phyloP scores from a whole-genome alignment of 148 eudicot species.

The Mesembryanthemum crystallinum region DNA sequence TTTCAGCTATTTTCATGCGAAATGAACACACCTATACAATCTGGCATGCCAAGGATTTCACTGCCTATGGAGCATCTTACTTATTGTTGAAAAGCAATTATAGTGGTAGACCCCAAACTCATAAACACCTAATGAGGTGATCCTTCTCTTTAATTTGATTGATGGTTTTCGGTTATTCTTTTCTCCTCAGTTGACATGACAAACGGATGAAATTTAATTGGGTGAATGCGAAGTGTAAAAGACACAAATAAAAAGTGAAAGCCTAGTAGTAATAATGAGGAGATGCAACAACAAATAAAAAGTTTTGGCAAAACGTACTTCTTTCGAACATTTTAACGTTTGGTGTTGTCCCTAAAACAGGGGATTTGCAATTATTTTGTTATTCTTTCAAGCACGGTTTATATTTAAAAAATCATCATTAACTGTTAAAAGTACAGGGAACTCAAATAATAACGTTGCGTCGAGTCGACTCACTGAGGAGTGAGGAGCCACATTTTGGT shows the following conservation, averaged over 20 bases:
- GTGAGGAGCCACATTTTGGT: too few species aligned
- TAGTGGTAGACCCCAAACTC: neutral
- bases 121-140: neutral
- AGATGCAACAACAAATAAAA: neutral
- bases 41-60: neutral
- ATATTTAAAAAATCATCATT: too few species aligned
- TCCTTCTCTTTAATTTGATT: neutral
- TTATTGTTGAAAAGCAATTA: too few species aligned
- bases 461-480: neutral
- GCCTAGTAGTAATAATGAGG: neutral
- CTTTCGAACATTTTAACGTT: neutral
- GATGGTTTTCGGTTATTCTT: neutral
- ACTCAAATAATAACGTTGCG: too few species aligned
- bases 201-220: neutral
- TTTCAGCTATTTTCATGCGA: too few species aligned
- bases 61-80: too few species aligned
- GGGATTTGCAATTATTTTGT: neutral
- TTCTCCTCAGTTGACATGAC: neutral
- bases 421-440: neutral
- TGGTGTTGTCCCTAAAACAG: neutral
- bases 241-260: neutral
- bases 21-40: too few species aligned
- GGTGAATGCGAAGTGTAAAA: neutral
- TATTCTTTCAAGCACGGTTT: neutral
- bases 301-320: constrained; percentile 8